A percentile compares a stretch with the other conserved stretches of the same genome.
These are phyloP conservation scores for Volvox carteri DNA, from an alignment of 163 green algal genomes.

Conservation along the genomic window DNA sequence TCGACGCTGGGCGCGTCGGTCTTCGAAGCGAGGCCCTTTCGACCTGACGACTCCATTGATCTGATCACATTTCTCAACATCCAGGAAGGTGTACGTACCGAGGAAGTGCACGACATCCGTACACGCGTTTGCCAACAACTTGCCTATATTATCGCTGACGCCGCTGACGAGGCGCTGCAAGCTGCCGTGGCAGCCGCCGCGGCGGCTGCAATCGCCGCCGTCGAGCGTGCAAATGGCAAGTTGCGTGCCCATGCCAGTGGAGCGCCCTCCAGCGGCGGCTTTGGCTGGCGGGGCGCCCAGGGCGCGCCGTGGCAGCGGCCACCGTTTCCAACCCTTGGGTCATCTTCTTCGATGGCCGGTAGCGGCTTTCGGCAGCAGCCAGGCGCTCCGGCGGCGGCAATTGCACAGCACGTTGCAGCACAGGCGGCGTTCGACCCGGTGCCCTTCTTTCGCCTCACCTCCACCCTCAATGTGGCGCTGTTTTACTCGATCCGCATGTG, in stretches of 20 bases:
- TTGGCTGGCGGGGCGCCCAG: background rate
- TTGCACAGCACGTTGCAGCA: background rate
- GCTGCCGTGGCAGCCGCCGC: constrained; percentile 22
- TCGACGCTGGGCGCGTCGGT: background rate
- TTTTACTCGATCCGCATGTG: constrained; percentile 50
- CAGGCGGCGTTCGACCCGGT: constrained; percentile 43
- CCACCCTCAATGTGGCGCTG: constrained; percentile 54
- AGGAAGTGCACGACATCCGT: constrained; percentile 56
- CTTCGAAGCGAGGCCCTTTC: background rate
- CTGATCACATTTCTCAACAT: constrained; percentile 61
- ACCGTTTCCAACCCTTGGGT: background rate
- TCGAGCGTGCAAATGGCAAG: constrained; percentile 39
- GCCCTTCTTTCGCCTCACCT: constrained; percentile 54
- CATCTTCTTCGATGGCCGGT: background rate
- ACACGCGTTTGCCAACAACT: constrained; percentile 54
- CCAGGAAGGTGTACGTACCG: constrained; percentile 58
- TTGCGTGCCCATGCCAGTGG: background rate
- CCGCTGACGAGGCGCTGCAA: constrained; percentile 51
- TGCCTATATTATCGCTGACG: constrained; percentile 59
- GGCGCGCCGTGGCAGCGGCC: background rate
- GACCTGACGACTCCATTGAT: constrained; percentile 38
- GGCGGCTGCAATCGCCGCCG: constrained; percentile 29
- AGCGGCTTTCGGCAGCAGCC: background rate
- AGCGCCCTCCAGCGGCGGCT: background rate
- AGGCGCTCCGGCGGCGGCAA: background rate